Evolutionary conservation across 75 land plant genomes (phyloP), one percentile per base, ranked within the genome.

Genomic region (Adiantum capillusveneris): DNA sequence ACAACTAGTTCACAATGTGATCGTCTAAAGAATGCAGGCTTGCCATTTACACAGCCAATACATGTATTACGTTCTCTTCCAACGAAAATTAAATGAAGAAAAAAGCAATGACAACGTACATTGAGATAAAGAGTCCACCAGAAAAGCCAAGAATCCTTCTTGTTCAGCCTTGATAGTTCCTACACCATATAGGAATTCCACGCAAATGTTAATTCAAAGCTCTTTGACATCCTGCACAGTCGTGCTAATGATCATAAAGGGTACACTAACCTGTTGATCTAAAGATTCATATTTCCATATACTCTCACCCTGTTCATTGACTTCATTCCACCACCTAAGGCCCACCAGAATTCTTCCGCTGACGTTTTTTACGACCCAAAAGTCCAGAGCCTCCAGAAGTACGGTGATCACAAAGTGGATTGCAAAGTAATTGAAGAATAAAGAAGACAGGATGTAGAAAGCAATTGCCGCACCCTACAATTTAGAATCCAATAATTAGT

Each of bases 351-450:
- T 90, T 37, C 99, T 67, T 19, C 99, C 99, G 78, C 99, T 90
- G 18, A 95, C 86, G 76, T 95, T 95, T 81, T 95, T 95, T 53
- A 95, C 99, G 1, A 87, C 91, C 99, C 99, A 95, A 69, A 95
- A 95, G 67, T 95, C 99, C 46, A 95, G 78, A 56, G 99, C 91
- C 58, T 90, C 79, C 60, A 95, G 80, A 43, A 90, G 63, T 14
- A 95, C 99, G 34, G 99, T 95, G 44, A 95, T 80, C 58, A 95
- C 99, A 62, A 95, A 95, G 14, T 87, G 89, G 53, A 90, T 90
- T 50, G 90, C 90, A 68, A 95, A 95, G 74, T 65, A 87, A 49
- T 79, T 54, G 49, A 95, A 18, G 60, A 95, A 90, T 1, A 90
- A 66, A 2, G 97, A 75, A 34, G 88, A 95, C 18, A 95, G 75